Conservation (phyloP, 495 filamentous ascomycete species). For the Penicillium waksmanii region DNA sequence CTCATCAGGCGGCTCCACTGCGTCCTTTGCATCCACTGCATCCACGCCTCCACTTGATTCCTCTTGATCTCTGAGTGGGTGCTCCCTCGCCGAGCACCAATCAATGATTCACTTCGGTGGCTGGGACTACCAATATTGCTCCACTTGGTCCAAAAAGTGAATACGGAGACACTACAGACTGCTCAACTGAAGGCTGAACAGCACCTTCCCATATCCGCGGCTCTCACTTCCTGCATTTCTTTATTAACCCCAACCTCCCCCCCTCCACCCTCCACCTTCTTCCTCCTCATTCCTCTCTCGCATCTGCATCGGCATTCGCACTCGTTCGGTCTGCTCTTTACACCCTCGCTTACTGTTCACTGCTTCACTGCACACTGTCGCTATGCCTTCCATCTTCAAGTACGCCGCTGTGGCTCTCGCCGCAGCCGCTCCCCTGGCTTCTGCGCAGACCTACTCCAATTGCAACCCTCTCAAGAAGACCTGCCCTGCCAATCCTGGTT, state of each 20-base stretch:
- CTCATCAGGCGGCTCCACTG: slow-evolving; percentile 20
- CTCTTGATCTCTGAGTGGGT: background rate
- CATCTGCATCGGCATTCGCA: slow-evolving; percentile 2
- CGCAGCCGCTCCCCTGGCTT: slow-evolving; percentile 37
- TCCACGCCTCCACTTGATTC: background rate
- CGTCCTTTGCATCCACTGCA: background rate
- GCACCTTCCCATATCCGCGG: slow-evolving; percentile 3
- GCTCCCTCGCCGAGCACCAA: slow-evolving; percentile 12
- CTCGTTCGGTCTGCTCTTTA: slow-evolving; percentile 3
- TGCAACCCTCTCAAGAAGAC: slow-evolving; percentile 47
- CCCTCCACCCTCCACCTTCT: background rate
- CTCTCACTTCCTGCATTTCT: background rate
- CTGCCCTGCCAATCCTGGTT: slow-evolving; percentile 19
- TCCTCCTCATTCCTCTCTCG: slow-evolving; percentile 2
- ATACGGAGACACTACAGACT: background rate
- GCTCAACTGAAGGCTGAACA: slow-evolving; percentile 3
- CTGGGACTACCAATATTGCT: slow-evolving; percentile 1
- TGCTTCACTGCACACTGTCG: background rate
- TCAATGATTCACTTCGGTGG: slow-evolving; percentile 6
- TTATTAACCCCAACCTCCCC: background rate
- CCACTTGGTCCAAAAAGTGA: slow-evolving; percentile 2
- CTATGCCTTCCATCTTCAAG: slow-evolving; percentile 40
- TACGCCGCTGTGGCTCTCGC: slow-evolving; percentile 41
- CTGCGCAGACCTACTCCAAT: slow-evolving; percentile 52
- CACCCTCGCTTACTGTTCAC: background rate